Percentiles rank a stretch among this genome's conserved stretches.
Evolutionary conservation across 257 asterid species (phyloP).

Genomic region (Solanum chiquidenum): DNA sequence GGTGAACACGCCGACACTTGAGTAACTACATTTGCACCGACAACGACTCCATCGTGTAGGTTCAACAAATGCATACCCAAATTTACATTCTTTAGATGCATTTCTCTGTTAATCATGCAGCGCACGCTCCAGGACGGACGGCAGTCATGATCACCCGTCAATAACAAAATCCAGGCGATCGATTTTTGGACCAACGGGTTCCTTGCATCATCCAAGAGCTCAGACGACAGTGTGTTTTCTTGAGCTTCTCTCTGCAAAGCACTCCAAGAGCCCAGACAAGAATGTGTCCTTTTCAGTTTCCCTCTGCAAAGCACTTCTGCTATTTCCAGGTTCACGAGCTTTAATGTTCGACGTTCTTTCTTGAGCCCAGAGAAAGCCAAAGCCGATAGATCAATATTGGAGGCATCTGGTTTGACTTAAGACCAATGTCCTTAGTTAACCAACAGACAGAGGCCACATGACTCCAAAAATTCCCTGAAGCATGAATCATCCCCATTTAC

Average conservation of each 20-base stretch:
- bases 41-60: not conserved
- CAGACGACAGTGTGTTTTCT: not conserved
- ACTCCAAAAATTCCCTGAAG: not conserved
- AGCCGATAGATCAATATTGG: not conserved
- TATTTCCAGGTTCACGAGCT: conserved; percentile 3
- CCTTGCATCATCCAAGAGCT: not conserved
- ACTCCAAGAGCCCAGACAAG: not conserved
- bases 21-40: not conserved
- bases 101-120: not conserved
- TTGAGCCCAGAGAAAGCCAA: not conserved
- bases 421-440: not conserved
- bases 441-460: not conserved
- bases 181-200: not conserved
- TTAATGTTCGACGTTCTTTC: not conserved
- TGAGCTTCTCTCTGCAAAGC: conserved; percentile 2
- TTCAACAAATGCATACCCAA: not conserved
- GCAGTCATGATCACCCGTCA: not conserved
- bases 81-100: not conserved
- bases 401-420: not conserved
- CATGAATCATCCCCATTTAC: not conserved
- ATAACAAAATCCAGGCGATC: not conserved
- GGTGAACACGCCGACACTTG: not conserved
- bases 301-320: not conserved
- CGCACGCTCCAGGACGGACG: not conserved
- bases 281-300: not conserved